These are phyloP conservation scores for Phytopythium vexans DNA, from an alignment of 352 stramenopile species.

Conservation along the genomic window DNA sequence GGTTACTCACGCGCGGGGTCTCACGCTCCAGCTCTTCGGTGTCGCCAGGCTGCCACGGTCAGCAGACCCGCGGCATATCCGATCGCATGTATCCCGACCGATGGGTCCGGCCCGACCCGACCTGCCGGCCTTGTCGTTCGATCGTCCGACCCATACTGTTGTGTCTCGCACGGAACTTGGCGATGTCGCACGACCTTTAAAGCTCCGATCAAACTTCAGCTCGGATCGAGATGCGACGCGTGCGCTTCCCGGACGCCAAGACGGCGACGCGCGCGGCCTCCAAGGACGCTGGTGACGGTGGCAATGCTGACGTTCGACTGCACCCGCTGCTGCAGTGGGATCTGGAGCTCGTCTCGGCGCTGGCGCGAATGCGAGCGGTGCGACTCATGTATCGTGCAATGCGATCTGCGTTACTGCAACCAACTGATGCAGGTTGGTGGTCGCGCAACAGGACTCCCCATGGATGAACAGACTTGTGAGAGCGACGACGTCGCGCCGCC, in stretches of 20 bases:
- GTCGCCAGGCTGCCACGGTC: too few relatives aligned
- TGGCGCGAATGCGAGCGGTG: constrained; percentile 40
- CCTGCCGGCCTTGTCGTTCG: too few relatives aligned
- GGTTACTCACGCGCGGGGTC: too few relatives aligned
- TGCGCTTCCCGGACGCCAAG: constrained; percentile 10
- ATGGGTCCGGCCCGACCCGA: too few relatives aligned
- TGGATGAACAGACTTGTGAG: constrained; percentile 38
- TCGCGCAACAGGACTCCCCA: constrained; percentile 11
- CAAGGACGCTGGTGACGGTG: constrained; percentile 6
- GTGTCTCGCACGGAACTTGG: too few relatives aligned
- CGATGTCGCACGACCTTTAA: constrained; percentile 12
- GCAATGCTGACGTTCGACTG: constrained; percentile 18
- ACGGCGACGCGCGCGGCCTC: too few relatives aligned
- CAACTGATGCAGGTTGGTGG: not conserved
- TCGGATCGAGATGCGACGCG: constrained; percentile 13
- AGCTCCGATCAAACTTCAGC: not conserved
- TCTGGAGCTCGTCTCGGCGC: constrained; percentile 29
- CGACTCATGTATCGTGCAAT: not conserved
- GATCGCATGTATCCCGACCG: too few relatives aligned
- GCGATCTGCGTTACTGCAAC: not conserved
- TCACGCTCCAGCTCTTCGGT: too few relatives aligned
- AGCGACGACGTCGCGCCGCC: constrained; percentile 48
- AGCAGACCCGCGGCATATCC: too few relatives aligned
- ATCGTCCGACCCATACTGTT: too few relatives aligned
- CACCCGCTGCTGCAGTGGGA: constrained; percentile 63